Percentiles rank a stretch among this genome's conserved stretches.
Evolutionary conservation across 805 yeast genomes (phyloP).

Genomic region (Candida gorgasii): DNA sequence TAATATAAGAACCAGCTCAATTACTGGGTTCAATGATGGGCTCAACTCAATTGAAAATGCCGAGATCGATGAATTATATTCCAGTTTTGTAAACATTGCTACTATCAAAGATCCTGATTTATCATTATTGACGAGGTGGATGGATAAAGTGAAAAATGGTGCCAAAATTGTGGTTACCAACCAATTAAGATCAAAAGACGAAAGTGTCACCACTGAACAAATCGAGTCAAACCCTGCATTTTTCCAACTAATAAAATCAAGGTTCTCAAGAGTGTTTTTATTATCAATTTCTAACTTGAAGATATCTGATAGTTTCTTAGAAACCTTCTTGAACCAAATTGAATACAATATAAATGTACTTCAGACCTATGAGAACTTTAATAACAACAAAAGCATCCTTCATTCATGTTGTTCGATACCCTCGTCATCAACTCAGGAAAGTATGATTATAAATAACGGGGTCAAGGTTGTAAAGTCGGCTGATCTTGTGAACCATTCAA

Average conservation of each 20-base stretch:
- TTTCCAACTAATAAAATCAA: constrained; percentile 11
- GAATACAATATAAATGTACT: constrained; percentile 56
- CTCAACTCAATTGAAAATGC: constrained; percentile 28
- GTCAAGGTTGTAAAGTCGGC: constrained; percentile 36
- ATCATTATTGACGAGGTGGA: constrained; percentile 37
- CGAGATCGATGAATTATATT: constrained; percentile 68
- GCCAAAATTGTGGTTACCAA: constrained; percentile 8
- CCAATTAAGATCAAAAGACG: background rate
- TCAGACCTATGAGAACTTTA: constrained; percentile 61
- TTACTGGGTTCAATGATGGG: constrained; percentile 10
- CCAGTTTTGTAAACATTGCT: constrained; percentile 63
- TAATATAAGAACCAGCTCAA: constrained; percentile 13
- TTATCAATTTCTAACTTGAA: constrained; percentile 64
- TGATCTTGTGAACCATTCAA: constrained; percentile 38
- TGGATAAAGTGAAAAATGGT: constrained; percentile 36
- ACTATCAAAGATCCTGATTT: constrained; percentile 43
- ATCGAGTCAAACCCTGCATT: constrained; percentile 5
- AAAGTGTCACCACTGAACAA: constrained; percentile 14
- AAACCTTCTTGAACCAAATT: constrained; percentile 47
- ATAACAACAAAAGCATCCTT: constrained; percentile 61
- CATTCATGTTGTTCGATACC: constrained; percentile 63
- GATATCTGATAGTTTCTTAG: constrained; percentile 62
- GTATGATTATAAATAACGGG: constrained; percentile 42
- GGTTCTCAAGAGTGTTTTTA: constrained; percentile 69
- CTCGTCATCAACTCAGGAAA: constrained; percentile 33